Conservation (phyloP, 73 alveolate genomes). For the Paramecium pentaurelia region DNA sequence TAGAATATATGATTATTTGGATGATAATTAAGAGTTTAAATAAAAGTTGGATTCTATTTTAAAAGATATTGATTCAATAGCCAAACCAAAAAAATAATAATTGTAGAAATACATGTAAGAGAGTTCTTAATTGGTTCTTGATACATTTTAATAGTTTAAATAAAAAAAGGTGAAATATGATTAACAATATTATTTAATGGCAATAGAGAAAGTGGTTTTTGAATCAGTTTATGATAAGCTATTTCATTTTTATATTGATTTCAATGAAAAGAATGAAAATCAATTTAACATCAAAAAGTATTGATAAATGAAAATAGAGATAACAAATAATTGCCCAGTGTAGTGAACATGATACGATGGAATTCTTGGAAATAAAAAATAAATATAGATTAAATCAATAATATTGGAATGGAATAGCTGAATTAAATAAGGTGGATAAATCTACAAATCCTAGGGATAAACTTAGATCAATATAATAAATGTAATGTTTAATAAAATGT, state of each 20-base stretch:
- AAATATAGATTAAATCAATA: neutral
- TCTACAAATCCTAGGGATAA: slow-evolving; percentile 29
- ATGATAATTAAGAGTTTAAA: neutral
- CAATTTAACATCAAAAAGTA: neutral
- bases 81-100: neutral
- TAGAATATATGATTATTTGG: neutral
- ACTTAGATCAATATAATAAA: neutral
- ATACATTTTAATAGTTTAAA: neutral
- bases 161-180: neutral
- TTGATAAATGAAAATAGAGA: neutral
- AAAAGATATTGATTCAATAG: neutral
- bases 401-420: neutral
- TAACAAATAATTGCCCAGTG: neutral
- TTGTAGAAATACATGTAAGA: neutral
- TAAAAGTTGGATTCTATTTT: neutral
- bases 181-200: neutral
- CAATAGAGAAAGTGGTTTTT: neutral
- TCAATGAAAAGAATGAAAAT: neutral
- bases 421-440: neutral
- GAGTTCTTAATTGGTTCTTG: neutral
- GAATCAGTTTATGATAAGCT: neutral
- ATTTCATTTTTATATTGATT: neutral
- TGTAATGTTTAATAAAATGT: neutral
- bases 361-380: neutral
- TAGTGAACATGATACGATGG: neutral